A percentile compares a stretch with the other conserved stretches of the same genome.
Conservation (phyloP, 2,329 filamentous ascomycete species). For the Allantophomopsis lycopodina region DNA sequence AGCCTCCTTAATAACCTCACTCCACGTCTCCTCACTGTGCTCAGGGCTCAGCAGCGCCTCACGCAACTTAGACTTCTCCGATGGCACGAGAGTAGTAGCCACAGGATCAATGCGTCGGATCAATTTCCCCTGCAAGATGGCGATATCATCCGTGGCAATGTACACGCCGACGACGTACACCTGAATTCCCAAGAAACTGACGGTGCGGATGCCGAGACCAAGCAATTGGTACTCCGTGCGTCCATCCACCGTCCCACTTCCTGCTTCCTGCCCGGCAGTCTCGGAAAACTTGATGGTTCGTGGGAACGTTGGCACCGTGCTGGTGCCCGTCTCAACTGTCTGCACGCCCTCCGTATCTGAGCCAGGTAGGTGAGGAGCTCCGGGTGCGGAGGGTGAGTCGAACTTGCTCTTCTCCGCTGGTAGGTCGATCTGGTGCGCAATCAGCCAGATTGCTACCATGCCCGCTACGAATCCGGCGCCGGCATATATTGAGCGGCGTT, state of each 20-base stretch:
- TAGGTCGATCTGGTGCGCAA: constrained; percentile 14
- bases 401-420: constrained; percentile 7
- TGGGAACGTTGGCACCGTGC: constrained; percentile 17
- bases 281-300: constrained; percentile 13
- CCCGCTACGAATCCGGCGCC: constrained; percentile 12
- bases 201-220: constrained; percentile 75
- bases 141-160: constrained; percentile 71
- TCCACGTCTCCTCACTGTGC: constrained; percentile 62
- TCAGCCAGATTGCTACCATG: constrained; percentile 17
- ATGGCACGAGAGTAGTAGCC: constrained; percentile 71
- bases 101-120: constrained; percentile 62
- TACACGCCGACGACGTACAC: constrained; percentile 95
- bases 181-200: constrained; percentile 79
- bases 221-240: constrained; percentile 70
- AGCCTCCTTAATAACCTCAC: constrained; percentile 48
- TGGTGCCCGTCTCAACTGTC: constrained; percentile 15
- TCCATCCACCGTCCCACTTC: constrained; percentile 4
- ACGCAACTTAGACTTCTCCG: constrained; percentile 65
- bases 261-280: constrained; percentile 4
- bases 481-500: constrained; percentile 15
- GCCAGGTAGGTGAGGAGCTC: constrained; percentile 16
- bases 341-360: constrained; percentile 24
- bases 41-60: constrained; percentile 54
- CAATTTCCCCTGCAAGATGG: constrained; percentile 63
- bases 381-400: constrained; percentile 8